Base-by-base conservation (phyloP, 352 stramenopile genomes). In the Phytophthora syringae region DNA sequence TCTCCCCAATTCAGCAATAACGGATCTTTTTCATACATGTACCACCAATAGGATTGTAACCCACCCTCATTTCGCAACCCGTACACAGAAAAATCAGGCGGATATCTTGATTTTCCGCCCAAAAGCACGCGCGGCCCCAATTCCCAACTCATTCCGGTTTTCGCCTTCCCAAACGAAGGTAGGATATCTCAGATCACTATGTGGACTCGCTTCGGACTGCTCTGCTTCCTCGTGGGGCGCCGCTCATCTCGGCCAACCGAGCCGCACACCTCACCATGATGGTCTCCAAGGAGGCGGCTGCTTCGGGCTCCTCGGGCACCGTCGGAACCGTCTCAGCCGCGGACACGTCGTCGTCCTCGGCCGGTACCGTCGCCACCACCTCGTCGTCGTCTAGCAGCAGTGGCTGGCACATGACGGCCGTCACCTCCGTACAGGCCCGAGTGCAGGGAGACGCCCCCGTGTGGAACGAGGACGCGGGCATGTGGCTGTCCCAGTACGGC, bases 391-490 rank as follows among this genome's bases (percentile, higher is more conserved):
- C 48, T 13, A 52, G 47, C 44, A 69, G 45, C 51, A 51, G 52
- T 16, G 58, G 59, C 13, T 73, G 65, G 65, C 59, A 69, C 52
- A 74, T 74, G 65, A 70, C 12, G 21, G 18, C 60, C 6, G 77
- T 89, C 7, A 79, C 53, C 1, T 60, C 64, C 0, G 49, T 91
- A 16, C 80, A 89, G 25, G 80, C 67, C 11, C 82, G 82, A 45
- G 78, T 88, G 20, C 77, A 91, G 60, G 77, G 74, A 10, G 72
- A 86, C 32, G 51, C 61, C 3, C 82, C 82, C 3, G 59, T 72
- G 13, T 84, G 70, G 72, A 67, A 80, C 18, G 56, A 68, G 2
- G 61, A 76, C 13, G 64, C 67, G 10, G 20, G 70, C 13, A 20
- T 73, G 36, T 86, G 67, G 64, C 34, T 77, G 36, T 80, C 75